Evolutionary conservation across 306 rosid genomes (phyloP).

Genomic region (Quillaja saponaria): DNA sequence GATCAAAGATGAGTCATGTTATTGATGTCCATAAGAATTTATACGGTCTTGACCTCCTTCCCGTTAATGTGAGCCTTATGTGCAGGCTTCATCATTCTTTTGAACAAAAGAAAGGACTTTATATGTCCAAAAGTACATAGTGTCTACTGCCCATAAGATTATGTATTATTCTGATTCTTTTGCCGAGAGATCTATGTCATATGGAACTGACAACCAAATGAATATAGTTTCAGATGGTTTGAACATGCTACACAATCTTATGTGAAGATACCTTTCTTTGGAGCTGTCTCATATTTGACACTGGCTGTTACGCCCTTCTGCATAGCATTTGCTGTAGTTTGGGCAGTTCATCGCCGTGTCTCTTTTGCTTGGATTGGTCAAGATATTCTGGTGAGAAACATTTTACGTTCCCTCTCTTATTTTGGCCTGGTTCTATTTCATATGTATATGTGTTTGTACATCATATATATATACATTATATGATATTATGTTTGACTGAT

Average conservation of each 20-base stretch:
- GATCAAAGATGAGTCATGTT: too few relatives aligned
- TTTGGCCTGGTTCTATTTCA: slow-evolving; percentile 5
- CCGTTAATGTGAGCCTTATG: not conserved
- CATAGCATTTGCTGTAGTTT: slow-evolving; percentile 75
- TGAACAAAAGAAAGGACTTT: not conserved
- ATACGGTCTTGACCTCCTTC: too few relatives aligned
- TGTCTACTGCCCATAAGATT: too few relatives aligned
- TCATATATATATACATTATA: too few relatives aligned
- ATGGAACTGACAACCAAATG: slow-evolving; percentile 45
- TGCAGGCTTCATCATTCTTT: not conserved
- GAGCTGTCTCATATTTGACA: slow-evolving; percentile 87
- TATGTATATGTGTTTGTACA: not conserved
- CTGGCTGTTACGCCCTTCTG: slow-evolving; percentile 92
- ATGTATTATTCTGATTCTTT: slow-evolving; percentile 10
- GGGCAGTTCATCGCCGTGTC: slow-evolving; percentile 69
- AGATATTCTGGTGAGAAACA: slow-evolving; percentile 86
- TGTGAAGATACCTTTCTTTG: slow-evolving; percentile 79
- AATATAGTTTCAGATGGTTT: slow-evolving; percentile 94
- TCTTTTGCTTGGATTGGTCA: slow-evolving; percentile 93
- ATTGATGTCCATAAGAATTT: too few relatives aligned
- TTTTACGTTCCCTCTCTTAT: slow-evolving; percentile 19
- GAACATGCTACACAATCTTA: slow-evolving; percentile 67
- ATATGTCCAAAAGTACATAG: not conserved
- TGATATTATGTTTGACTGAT: slow-evolving; percentile 13
- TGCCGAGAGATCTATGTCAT: slow-evolving; percentile 9